Conservation (phyloP, 495 filamentous ascomycete genomes). For the Talaromyces stipitatus region DNA sequence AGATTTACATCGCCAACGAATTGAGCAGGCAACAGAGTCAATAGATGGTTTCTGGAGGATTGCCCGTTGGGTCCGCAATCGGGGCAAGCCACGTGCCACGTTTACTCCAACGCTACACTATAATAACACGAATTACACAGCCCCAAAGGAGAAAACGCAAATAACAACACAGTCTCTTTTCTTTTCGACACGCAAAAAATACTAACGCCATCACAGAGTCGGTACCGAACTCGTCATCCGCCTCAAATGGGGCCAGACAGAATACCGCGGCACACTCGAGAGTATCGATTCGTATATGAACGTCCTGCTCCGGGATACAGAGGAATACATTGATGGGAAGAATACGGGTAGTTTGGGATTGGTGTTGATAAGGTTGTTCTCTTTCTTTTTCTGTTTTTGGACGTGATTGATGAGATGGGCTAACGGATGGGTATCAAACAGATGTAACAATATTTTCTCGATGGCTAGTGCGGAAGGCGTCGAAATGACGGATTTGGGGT, state of each 20-base stretch:
- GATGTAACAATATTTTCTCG: slow-evolving; percentile 95
- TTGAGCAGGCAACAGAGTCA: no score
- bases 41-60: no score
- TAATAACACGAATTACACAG: no score
- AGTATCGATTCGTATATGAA: slow-evolving; percentile 99
- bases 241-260: slow-evolving; percentile 95
- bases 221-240: slow-evolving; percentile 84
- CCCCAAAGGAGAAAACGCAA: no score
- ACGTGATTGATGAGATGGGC: background rate
- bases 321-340: slow-evolving; percentile 88
- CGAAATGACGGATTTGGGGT: slow-evolving; percentile 47
- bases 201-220: no score
- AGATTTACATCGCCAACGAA: no score
- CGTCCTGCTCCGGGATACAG: slow-evolving; percentile 78
- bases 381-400: background rate
- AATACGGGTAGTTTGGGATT: slow-evolving; percentile 75
- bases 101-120: no score
- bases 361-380: slow-evolving; percentile 77
- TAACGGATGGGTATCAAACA: slow-evolving; percentile 28
- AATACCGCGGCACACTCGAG: slow-evolving; percentile 89
- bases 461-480: slow-evolving; percentile 58
- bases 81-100: no score
- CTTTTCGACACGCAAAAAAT: no score
- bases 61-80: no score
- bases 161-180: no score